Conservation (phyloP, 106 monocot species). For the Allium fistulosum region DNA sequence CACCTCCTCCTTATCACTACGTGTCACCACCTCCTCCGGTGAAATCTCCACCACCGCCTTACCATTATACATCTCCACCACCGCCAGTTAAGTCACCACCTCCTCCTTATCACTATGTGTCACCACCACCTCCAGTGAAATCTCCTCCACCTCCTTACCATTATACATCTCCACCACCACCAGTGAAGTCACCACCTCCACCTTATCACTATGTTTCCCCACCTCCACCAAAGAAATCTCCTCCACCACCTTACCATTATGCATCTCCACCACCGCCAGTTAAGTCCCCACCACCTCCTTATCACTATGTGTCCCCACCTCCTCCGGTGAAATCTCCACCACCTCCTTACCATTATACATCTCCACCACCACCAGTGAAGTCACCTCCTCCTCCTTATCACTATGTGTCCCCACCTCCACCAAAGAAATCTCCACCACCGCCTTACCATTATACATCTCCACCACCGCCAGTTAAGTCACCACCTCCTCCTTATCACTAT, state of each 20-base stretch:
- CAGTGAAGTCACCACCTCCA: slow-evolving; percentile 10
- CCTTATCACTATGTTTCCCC: slow-evolving; percentile 17
- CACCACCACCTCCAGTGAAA: slow-evolving; percentile 6
- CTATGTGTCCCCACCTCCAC: not conserved
- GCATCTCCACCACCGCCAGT: slow-evolving; percentile 10
- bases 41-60: slow-evolving; percentile 16
- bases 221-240: slow-evolving; percentile 8
- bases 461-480: not conserved
- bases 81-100: slow-evolving; percentile 11
- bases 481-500: slow-evolving; percentile 15
- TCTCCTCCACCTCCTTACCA: slow-evolving; percentile 22
- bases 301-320: slow-evolving; percentile 18
- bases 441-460: not conserved
- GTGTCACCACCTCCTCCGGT: slow-evolving; percentile 17
- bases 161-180: slow-evolving; percentile 17
- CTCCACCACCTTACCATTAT: slow-evolving; percentile 13
- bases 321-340: not conserved
- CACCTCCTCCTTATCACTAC: slow-evolving; percentile 13
- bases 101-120: slow-evolving; percentile 10
- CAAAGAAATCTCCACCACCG: not conserved
- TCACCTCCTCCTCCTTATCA: not conserved
- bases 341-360: not conserved
- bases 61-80: slow-evolving; percentile 18
- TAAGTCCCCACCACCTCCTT: slow-evolving; percentile 13
- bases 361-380: not conserved